Evolutionary conservation across 305 asterid genomes (phyloP), one percentile per base, ranked within the genome.

Genomic region (Fraxinus albicans): DNA sequence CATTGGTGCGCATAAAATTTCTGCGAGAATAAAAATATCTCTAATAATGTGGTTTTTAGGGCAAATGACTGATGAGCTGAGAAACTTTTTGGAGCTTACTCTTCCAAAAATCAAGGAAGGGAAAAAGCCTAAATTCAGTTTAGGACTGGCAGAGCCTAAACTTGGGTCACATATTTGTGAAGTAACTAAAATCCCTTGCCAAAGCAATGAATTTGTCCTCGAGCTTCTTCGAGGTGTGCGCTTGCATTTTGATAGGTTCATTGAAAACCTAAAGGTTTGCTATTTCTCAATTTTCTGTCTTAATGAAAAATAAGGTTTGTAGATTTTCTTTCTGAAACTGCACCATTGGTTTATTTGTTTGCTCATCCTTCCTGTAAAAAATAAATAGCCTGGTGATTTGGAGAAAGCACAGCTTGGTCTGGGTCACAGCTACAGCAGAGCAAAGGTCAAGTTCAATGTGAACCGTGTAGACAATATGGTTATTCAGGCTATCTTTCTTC

Each of bases 391-490:
- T 29, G 97, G 98, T 55, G 99, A 94, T 86, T 81, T 94, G 89
- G 98, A 91, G 90, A 95, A 94, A 83, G 97, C 98, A 67, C 99
- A 93, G 84, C 99, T 95, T 87, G 98, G 98, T 75, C 84, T 94
- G 81, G 94, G 93, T 44, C 99, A 95, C 86, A 92, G 98, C 87
- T 94, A 94, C 87, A 95, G 98, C 98, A 47, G 87, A 94, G 98
- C 99, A 47, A 95, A 95, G 90, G 98, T 94, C 88, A 94, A 95
- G 85, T 95, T 95, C 82, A 95, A 95, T 83, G 99, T 95, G 80
- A 95, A 95, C 85, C 95, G 99, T 38, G 98, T 94, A 0, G 99
- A 94, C 84, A 95, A 94, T 85, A 96, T 94, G 98, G 98, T 96
- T 86, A 96, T 92, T 82, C 98, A 94, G 89, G 98, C 99, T 27